phyloP scores from a whole-genome alignment of 2,329 filamentous ascomycete genomes.

The Colletotrichum navitas region DNA sequence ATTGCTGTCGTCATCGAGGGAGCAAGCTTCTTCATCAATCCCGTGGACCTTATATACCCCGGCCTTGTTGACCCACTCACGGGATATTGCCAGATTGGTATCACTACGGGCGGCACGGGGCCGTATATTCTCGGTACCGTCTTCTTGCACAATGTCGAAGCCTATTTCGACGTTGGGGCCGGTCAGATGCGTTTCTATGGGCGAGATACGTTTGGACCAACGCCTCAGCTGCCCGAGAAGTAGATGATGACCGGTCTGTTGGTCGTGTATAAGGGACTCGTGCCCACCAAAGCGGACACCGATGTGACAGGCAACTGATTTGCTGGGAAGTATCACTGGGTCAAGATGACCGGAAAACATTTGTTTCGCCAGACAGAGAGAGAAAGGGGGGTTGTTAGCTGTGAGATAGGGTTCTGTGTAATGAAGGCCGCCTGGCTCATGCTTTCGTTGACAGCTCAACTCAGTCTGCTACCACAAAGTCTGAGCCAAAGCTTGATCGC shows the following conservation, averaged over 20 bases:
- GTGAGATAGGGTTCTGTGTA: slow-evolving; percentile 35
- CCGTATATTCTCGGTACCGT: slow-evolving; percentile 64
- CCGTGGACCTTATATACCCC: slow-evolving; percentile 61
- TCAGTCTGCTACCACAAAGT: too few relatives aligned
- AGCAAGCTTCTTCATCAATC: slow-evolving; percentile 61
- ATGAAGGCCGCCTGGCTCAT: slow-evolving; percentile 30
- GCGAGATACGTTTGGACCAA: slow-evolving; percentile 39
- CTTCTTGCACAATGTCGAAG: slow-evolving; percentile 65
- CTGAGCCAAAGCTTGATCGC: background rate
- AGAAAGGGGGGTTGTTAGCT: slow-evolving; percentile 16
- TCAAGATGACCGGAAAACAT: slow-evolving; percentile 5
- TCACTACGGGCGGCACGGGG: slow-evolving; percentile 58
- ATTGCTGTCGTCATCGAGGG: slow-evolving; percentile 61
- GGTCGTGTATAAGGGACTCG: background rate
- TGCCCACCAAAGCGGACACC: background rate
- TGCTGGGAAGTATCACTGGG: slow-evolving; percentile 3
- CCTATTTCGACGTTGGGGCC: slow-evolving; percentile 61
- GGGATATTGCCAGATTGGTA: slow-evolving; percentile 62
- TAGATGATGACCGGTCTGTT: background rate
- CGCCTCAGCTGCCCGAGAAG: slow-evolving; percentile 31
- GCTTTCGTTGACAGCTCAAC: background rate
- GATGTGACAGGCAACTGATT: background rate
- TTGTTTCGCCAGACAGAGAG: slow-evolving; percentile 20
- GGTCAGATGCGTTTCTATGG: slow-evolving; percentile 61
- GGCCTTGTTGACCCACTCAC: slow-evolving; percentile 58